These are phyloP conservation scores for Aspergillus nidulans DNA, from an alignment of 495 filamentous ascomycete species.

Conservation along the genomic window DNA sequence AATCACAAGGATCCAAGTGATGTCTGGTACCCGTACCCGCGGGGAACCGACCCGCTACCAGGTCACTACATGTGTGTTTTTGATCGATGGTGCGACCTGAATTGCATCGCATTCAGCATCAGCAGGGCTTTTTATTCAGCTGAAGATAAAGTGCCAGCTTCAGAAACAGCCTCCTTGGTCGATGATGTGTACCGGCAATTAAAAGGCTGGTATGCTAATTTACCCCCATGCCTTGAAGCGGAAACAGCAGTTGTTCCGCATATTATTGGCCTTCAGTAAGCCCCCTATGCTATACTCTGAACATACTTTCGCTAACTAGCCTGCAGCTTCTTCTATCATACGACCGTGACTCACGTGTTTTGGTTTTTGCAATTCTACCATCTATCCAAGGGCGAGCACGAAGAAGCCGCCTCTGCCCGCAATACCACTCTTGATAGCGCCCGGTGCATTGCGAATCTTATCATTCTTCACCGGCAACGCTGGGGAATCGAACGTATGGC, in stretches of 20 bases:
- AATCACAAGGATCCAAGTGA: conserved; percentile 21
- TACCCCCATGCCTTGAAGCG: conserved; percentile 23
- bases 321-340: conserved; percentile 27
- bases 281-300: neutral
- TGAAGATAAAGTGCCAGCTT: conserved; percentile 14
- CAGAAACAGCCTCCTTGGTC: conserved; percentile 15
- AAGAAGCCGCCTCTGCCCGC: neutral
- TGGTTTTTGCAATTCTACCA: conserved; percentile 16
- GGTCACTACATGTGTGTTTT: conserved; percentile 28
- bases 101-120: conserved; percentile 22
- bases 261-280: conserved; percentile 31
- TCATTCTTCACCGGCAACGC: conserved; percentile 21
- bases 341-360: conserved; percentile 24
- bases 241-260: conserved; percentile 24
- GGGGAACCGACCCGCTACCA: conserved; percentile 12
- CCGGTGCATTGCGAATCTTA: conserved; percentile 16
- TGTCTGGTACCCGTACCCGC: conserved; percentile 30
- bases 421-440: conserved; percentile 14
- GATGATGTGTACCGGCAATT: conserved; percentile 24
- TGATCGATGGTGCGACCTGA: conserved; percentile 24
- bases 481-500: conserved; percentile 30
- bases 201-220: conserved; percentile 25
- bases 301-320: neutral
- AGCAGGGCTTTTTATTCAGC: conserved; percentile 23
- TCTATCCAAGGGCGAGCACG: neutral